phyloP scores from a whole-genome alignment of 1,284 basidiomycete genomes.

The Apiotrichum porosum region DNA sequence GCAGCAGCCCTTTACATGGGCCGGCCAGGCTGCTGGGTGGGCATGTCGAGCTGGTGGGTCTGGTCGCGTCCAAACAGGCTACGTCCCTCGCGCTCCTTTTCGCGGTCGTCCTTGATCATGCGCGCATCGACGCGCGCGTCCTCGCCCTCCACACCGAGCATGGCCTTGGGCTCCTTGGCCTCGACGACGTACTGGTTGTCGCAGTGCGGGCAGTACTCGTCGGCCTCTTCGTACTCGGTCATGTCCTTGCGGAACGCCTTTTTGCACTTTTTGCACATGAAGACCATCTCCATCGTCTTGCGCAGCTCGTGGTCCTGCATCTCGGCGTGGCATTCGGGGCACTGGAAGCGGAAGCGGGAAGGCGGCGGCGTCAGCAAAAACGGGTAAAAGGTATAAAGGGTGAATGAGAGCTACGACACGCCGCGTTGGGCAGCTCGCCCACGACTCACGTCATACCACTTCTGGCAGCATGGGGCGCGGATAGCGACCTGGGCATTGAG shows the following conservation, averaged over 20 bases:
- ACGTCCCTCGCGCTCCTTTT: conserved; percentile 54
- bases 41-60: conserved; percentile 40
- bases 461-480: conserved; percentile 88
- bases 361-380: too few species aligned
- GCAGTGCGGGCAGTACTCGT: conserved; percentile 97
- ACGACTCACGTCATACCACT: conserved; percentile 78
- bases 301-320: conserved; percentile 65
- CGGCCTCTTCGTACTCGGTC: conserved; percentile 82
- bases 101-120: conserved; percentile 66
- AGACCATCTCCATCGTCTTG: conserved; percentile 83
- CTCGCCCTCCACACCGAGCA: conserved; percentile 80
- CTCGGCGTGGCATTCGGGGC: conserved; percentile 90
- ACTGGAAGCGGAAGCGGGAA: conserved; percentile 55
- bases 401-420: too few species aligned
- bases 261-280: conserved; percentile 96
- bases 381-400: too few species aligned
- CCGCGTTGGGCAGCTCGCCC: too few species aligned
- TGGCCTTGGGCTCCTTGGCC: conserved; percentile 83
- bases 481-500: conserved; percentile 90
- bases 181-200: conserved; percentile 96
- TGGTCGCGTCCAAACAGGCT: conserved; percentile 53
- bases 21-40: neutral
- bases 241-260: conserved; percentile 97
- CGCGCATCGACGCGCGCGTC: conserved; percentile 81
- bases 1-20: too few species aligned